These are phyloP conservation scores for Bipolaris oryzae DNA, from an alignment of 2,329 filamentous ascomycete genomes.

Conservation along the genomic window DNA sequence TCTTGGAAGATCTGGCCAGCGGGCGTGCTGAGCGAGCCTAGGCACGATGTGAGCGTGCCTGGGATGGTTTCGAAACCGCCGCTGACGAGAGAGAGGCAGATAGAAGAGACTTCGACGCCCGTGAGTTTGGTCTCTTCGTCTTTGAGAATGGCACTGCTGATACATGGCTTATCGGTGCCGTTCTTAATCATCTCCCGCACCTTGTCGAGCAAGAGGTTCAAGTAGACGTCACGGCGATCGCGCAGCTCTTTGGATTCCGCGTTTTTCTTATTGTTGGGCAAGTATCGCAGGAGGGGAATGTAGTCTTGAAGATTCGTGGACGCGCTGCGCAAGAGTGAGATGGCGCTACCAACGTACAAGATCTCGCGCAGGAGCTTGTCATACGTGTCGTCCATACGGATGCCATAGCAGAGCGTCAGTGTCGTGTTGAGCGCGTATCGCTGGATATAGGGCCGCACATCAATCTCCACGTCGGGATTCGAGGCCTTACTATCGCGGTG, in stretches of 20 bases:
- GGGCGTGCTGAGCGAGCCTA: constrained; percentile 57
- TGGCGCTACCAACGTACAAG: constrained; percentile 59
- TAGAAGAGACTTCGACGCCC: constrained; percentile 60
- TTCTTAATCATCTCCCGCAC: constrained; percentile 59
- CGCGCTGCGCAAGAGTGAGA: constrained; percentile 57
- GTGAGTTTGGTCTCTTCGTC: constrained; percentile 60
- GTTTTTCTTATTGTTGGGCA: constrained; percentile 61
- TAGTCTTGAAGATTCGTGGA: constrained; percentile 63
- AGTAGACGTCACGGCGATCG: constrained; percentile 56
- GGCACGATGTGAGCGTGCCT: constrained; percentile 58
- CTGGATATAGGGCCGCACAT: constrained; percentile 59
- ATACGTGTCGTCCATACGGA: constrained; percentile 61
- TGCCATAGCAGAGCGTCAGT: constrained; percentile 61
- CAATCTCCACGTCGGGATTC: constrained; percentile 48
- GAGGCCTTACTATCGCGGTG: constrained; percentile 52
- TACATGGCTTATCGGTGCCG: constrained; percentile 61
- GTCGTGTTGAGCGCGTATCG: constrained; percentile 62
- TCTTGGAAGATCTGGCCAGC: constrained; percentile 60
- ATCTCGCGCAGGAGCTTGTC: constrained; percentile 60
- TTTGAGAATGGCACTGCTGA: constrained; percentile 60
- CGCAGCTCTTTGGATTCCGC: constrained; percentile 55
- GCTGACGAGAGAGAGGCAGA: constrained; percentile 60
- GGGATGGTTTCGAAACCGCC: constrained; percentile 63
- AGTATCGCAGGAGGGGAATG: constrained; percentile 57
- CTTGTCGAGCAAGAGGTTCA: constrained; percentile 57